Percentiles rank a stretch among this genome's conserved stretches.
phyloP scores from a whole-genome alignment of 2,329 filamentous ascomycete species.

The Penicillium psychrosexuale region DNA sequence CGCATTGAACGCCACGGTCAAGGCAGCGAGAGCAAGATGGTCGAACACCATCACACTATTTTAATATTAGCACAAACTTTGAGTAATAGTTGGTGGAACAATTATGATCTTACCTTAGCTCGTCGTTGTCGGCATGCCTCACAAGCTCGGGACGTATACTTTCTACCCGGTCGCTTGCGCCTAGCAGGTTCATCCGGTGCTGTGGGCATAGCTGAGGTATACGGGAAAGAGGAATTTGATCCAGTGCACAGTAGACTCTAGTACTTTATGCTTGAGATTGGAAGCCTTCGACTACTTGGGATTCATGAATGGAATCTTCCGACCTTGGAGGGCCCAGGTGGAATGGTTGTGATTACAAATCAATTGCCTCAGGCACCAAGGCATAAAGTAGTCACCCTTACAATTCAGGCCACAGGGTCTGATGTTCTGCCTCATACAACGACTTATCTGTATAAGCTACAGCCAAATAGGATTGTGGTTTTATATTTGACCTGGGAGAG shows the following conservation, averaged over 20 bases:
- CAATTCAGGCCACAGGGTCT: too few species aligned
- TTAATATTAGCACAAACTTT: background rate
- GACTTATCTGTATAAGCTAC: too few species aligned
- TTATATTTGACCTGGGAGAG: too few species aligned
- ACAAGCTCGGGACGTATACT: constrained; percentile 34
- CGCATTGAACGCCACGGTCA: constrained; percentile 29
- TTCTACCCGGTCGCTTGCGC: constrained; percentile 19
- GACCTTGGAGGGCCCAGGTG: background rate
- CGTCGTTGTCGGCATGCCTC: constrained; percentile 39
- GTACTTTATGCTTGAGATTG: background rate
- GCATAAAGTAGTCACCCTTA: too few species aligned
- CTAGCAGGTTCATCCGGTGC: constrained; percentile 13
- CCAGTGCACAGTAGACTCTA: background rate
- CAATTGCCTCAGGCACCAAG: background rate
- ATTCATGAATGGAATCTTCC: background rate
- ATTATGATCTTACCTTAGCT: constrained; percentile 30
- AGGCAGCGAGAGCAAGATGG: constrained; percentile 36
- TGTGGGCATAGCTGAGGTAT: constrained; percentile 3
- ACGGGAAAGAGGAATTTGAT: background rate
- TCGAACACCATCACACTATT: constrained; percentile 34
- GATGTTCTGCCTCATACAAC: too few species aligned
- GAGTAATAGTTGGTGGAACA: background rate
- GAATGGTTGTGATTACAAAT: constrained; percentile 6
- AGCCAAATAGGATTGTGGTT: too few species aligned
- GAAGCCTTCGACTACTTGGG: background rate